phyloP scores from a whole-genome alignment of 805 yeast species.

The Candida sphagnicola region DNA sequence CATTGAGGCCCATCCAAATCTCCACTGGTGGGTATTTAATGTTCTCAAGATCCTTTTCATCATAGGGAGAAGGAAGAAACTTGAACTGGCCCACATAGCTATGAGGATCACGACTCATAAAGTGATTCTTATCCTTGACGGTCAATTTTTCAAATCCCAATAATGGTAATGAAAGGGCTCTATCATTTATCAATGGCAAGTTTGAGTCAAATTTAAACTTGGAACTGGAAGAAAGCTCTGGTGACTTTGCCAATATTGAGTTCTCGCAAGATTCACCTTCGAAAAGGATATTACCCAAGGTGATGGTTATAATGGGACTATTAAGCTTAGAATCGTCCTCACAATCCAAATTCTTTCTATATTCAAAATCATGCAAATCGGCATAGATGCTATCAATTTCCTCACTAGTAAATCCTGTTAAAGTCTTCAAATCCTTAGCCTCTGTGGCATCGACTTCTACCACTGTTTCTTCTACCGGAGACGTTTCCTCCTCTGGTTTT shows the following conservation, averaged over 20 bases:
- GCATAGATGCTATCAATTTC: slow-evolving; percentile 20
- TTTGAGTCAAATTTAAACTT: slow-evolving; percentile 30
- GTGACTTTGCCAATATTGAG: slow-evolving; percentile 5
- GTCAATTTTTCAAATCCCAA: slow-evolving; percentile 11
- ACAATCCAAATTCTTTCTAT: slow-evolving; percentile 19
- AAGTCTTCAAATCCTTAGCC: neutral
- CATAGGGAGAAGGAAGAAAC: slow-evolving; percentile 36
- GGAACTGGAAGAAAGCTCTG: slow-evolving; percentile 3
- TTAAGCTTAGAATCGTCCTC: slow-evolving; percentile 14
- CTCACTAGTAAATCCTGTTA: slow-evolving; percentile 7
- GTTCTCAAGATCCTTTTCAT: slow-evolving; percentile 8
- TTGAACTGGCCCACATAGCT: slow-evolving; percentile 42
- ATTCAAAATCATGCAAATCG: slow-evolving; percentile 22
- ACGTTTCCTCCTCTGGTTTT: neutral
- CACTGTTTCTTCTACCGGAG: neutral
- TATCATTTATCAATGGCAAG: slow-evolving; percentile 28
- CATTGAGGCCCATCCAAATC: slow-evolving; percentile 47
- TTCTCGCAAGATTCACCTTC: slow-evolving; percentile 10
- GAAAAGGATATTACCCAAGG: slow-evolving; percentile 38
- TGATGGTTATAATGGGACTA: slow-evolving; percentile 28
- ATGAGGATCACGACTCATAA: slow-evolving; percentile 22
- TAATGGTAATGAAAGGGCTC: slow-evolving; percentile 26
- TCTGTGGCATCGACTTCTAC: slow-evolving; percentile 7
- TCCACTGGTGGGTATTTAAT: slow-evolving; percentile 50
- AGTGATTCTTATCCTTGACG: slow-evolving; percentile 18